Evolutionary conservation across 441 rosid species (phyloP).

Genomic region (Melastoma candidum): DNA sequence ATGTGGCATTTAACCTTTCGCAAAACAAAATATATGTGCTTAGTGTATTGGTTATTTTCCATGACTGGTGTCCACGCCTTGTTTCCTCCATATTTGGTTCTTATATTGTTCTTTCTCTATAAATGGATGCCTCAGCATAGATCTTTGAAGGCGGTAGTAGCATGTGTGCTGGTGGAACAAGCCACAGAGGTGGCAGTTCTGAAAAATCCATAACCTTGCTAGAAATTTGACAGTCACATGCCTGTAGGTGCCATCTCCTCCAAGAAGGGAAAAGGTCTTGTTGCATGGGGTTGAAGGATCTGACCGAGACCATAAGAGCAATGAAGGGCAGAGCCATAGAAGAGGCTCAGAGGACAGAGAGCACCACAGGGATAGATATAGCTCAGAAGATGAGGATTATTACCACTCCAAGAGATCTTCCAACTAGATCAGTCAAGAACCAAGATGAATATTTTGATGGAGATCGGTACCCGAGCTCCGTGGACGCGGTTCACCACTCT

Average conservation of each 20-base stretch:
- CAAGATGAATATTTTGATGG: constrained; percentile 14
- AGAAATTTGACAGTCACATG: no score
- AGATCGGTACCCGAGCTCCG: constrained; percentile 1
- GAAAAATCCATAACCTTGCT: no score
- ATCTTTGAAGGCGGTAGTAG: no score
- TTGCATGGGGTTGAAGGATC: constrained; percentile 25
- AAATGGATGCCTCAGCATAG: no score
- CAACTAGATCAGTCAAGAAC: neutral
- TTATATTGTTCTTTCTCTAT: no score
- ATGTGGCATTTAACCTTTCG: no score
- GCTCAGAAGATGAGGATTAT: neutral
- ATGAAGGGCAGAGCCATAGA: constrained; percentile 5
- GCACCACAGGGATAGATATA: constrained; percentile 20
- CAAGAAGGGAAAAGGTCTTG: constrained; percentile 42
- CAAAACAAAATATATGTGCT: no score
- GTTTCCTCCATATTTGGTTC: no score
- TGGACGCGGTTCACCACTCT: constrained; percentile 5
- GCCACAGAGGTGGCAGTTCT: no score
- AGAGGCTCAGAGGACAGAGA: constrained; percentile 3
- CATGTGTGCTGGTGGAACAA: no score
- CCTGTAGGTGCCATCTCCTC: constrained; percentile 78
- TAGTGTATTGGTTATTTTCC: no score
- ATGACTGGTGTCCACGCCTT: no score
- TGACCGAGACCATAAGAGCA: constrained; percentile 9
- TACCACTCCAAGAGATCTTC: neutral